phyloP scores from a whole-genome alignment of 176 grass and related monocot genomes.

The sorghum (Sorghum bicolor) region DNA sequence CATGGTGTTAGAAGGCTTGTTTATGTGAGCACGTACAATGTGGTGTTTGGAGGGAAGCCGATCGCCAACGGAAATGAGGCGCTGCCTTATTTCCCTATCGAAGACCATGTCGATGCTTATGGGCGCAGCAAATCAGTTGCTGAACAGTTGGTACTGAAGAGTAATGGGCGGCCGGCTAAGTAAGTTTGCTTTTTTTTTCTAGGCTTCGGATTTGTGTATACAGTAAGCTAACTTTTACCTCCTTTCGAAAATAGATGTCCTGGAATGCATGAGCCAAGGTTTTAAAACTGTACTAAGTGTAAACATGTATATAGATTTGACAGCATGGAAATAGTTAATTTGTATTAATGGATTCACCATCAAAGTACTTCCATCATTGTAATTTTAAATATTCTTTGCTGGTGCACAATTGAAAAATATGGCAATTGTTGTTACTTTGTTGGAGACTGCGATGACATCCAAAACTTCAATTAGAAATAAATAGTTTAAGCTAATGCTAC shows the following conservation, averaged over 20 bases:
- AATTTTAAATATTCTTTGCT: neutral
- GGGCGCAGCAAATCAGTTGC: conserved; percentile 81
- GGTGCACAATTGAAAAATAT: neutral
- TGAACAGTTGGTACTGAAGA: conserved; percentile 88
- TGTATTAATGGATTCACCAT: neutral
- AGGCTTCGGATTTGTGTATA: neutral
- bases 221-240: neutral
- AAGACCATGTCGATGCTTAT: conserved; percentile 85
- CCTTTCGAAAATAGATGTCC: neutral
- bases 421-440: neutral
- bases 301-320: neutral
- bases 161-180: conserved; percentile 70
- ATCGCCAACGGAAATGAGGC: conserved; percentile 72
- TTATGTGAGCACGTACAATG: conserved; percentile 87
- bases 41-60: conserved; percentile 77
- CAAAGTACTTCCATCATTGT: neutral
- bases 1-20: conserved; percentile 66
- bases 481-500: neutral
- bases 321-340: neutral
- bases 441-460: neutral
- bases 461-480: neutral
- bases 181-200: conserved; percentile 33
- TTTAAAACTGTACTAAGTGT: neutral
- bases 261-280: neutral
- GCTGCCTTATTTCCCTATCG: conserved; percentile 78